phyloP scores from a whole-genome alignment of 768 basidiomycete species.

The Suillus bovinus region DNA sequence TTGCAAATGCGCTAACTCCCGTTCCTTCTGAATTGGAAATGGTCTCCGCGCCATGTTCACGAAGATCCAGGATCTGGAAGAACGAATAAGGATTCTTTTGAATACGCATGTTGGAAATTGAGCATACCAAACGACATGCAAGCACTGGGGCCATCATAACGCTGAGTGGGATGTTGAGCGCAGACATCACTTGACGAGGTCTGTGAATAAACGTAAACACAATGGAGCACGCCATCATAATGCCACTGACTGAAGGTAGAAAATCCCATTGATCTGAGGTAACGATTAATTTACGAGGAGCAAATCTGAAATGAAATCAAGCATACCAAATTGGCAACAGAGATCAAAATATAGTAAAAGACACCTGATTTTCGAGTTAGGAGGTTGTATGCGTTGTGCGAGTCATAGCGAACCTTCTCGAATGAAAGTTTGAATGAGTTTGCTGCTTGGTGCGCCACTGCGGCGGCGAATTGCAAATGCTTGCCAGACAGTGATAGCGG shows the following conservation, averaged over 20 bases:
- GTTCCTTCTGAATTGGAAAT: constrained; percentile 74
- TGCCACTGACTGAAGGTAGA: constrained; percentile 73
- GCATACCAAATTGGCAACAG: constrained; percentile 74
- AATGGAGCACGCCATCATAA: neutral
- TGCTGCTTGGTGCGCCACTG: constrained; percentile 74
- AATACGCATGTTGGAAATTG: neutral
- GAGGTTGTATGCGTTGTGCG: constrained; percentile 4
- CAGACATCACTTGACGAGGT: constrained; percentile 80
- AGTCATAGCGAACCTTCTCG: constrained; percentile 58
- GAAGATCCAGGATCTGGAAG: constrained; percentile 75
- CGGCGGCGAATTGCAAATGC: constrained; percentile 75
- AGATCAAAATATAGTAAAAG: constrained; percentile 84
- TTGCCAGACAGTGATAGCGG: constrained; percentile 78
- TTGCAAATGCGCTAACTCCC: constrained; percentile 64
- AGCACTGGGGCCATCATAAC: constrained; percentile 82
- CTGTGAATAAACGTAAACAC: constrained; percentile 36
- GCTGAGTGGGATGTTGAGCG: constrained; percentile 81
- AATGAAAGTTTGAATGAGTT: constrained; percentile 81
- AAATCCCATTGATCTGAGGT: constrained; percentile 70
- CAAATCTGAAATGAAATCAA: neutral
- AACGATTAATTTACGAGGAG: constrained; percentile 8
- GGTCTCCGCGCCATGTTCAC: constrained; percentile 72
- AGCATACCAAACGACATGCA: constrained; percentile 70
- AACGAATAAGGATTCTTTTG: constrained; percentile 8
- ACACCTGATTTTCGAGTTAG: constrained; percentile 47